Conservation (phyloP, 352 stramenopile genomes). For the Phytophthora crassamura region DNA sequence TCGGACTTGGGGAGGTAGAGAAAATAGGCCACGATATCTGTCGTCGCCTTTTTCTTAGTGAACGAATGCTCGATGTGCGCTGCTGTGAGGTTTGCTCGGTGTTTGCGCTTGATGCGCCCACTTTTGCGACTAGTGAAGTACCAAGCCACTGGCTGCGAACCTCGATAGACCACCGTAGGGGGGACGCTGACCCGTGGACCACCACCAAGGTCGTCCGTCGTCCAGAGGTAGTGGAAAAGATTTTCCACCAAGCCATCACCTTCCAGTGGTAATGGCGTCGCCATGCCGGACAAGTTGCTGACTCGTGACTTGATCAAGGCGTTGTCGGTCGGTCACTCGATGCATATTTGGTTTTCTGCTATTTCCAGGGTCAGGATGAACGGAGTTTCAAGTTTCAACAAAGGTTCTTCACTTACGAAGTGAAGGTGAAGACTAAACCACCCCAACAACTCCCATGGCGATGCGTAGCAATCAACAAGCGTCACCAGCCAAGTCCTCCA, state of each 20-base stretch:
- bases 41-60: slow-evolving; percentile 78
- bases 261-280: slow-evolving; percentile 71
- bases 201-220: slow-evolving; percentile 91
- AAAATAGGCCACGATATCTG: slow-evolving; percentile 94
- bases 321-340: slow-evolving; percentile 1
- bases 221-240: slow-evolving; percentile 91
- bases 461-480: slow-evolving; percentile 34
- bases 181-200: slow-evolving; percentile 91
- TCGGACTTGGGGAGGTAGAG: slow-evolving; percentile 57
- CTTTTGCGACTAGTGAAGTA: slow-evolving; percentile 93
- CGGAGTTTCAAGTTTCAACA: slow-evolving; percentile 18
- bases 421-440: not conserved
- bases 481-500: too few relatives aligned
- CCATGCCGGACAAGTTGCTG: slow-evolving; percentile 43
- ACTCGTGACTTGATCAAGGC: slow-evolving; percentile 1
- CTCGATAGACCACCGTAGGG: slow-evolving; percentile 95
- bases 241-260: slow-evolving; percentile 90
- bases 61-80: slow-evolving; percentile 95
- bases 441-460: not conserved
- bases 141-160: slow-evolving; percentile 92
- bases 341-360: slow-evolving; percentile 28
- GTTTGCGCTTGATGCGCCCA: slow-evolving; percentile 92
- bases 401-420: not conserved
- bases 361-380: slow-evolving; percentile 27
- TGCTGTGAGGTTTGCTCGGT: slow-evolving; percentile 92